Conservation (phyloP, 768 basidiomycete species). For the Nidularia pulvinata region DNA sequence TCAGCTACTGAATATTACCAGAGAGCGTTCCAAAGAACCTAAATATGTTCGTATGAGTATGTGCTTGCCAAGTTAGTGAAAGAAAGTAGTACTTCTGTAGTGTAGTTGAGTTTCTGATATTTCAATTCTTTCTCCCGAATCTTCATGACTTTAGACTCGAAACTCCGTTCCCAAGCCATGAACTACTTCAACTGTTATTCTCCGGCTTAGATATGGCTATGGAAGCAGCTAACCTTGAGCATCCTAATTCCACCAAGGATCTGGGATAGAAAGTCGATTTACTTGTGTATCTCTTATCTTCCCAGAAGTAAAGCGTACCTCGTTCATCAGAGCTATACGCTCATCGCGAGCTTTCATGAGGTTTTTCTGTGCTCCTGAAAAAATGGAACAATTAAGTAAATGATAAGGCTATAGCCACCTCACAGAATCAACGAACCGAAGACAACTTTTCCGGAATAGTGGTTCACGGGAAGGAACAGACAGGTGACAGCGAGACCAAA, state of each 20-base stretch:
- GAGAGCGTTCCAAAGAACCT: slow-evolving; percentile 48
- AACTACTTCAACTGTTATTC: slow-evolving; percentile 44
- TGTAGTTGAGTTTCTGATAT: slow-evolving; percentile 86
- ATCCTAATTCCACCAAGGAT: slow-evolving; percentile 86
- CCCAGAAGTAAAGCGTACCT: slow-evolving; percentile 12
- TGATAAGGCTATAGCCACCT: slow-evolving; percentile 1
- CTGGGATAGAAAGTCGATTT: too few relatives aligned
- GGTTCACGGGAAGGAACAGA: slow-evolving; percentile 76
- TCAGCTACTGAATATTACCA: slow-evolving; percentile 23
- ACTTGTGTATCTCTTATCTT: too few relatives aligned
- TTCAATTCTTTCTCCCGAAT: slow-evolving; percentile 82
- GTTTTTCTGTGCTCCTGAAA: slow-evolving; percentile 54
- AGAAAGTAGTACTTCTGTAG: slow-evolving; percentile 59
- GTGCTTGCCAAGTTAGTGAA: neutral
- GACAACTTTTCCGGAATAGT: slow-evolving; percentile 80
- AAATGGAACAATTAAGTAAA: neutral
- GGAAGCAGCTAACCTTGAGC: slow-evolving; percentile 56
- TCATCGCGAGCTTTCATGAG: slow-evolving; percentile 93
- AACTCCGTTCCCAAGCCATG: slow-evolving; percentile 94
- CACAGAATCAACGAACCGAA: slow-evolving; percentile 25
- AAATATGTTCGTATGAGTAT: neutral
- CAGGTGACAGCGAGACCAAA: slow-evolving; percentile 79
- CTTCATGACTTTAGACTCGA: slow-evolving; percentile 72
- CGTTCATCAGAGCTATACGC: slow-evolving; percentile 90
- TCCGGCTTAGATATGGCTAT: neutral